These are phyloP conservation scores for Penicillium sp. DNA, from an alignment of 2,329 filamentous ascomycete species.

Conservation along the genomic window DNA sequence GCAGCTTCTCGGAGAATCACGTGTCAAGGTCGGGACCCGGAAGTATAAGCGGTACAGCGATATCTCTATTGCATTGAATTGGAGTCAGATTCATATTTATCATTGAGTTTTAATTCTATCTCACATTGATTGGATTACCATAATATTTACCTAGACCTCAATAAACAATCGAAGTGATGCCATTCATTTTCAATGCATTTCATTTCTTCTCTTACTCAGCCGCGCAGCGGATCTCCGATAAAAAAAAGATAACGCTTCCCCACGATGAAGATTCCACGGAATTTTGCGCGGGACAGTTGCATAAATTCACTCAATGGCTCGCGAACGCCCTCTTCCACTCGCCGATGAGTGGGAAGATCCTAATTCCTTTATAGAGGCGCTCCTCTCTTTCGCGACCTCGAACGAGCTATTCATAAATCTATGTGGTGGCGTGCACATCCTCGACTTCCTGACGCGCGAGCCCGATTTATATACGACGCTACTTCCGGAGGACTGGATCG, in stretches of 20 bases:
- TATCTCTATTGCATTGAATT: neutral
- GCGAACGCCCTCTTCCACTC: conserved; percentile 63
- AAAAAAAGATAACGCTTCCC: conserved; percentile 21
- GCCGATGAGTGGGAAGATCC: conserved; percentile 66
- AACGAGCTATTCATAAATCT: conserved; percentile 79
- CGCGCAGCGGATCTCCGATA: conserved; percentile 5
- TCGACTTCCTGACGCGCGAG: conserved; percentile 89
- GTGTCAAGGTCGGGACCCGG: neutral
- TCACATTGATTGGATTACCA: neutral
- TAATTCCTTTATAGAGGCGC: conserved; percentile 75
- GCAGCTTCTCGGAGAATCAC: conserved; percentile 2
- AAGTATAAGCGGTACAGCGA: neutral
- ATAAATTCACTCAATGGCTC: conserved; percentile 42
- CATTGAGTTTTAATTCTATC: neutral
- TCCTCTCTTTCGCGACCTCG: conserved; percentile 73
- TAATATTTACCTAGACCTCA: neutral
- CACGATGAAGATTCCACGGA: conserved; percentile 8
- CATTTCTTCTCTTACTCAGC: neutral
- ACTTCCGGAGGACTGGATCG: conserved; percentile 76
- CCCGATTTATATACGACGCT: conserved; percentile 79
- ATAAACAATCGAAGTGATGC: neutral
- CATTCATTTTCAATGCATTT: neutral
- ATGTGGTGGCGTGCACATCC: conserved; percentile 95
- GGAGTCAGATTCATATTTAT: neutral
- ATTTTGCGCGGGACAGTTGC: neutral